These are phyloP conservation scores for Eucommia ulmoides DNA, from an alignment of 257 asterid species.

Conservation along the genomic window DNA sequence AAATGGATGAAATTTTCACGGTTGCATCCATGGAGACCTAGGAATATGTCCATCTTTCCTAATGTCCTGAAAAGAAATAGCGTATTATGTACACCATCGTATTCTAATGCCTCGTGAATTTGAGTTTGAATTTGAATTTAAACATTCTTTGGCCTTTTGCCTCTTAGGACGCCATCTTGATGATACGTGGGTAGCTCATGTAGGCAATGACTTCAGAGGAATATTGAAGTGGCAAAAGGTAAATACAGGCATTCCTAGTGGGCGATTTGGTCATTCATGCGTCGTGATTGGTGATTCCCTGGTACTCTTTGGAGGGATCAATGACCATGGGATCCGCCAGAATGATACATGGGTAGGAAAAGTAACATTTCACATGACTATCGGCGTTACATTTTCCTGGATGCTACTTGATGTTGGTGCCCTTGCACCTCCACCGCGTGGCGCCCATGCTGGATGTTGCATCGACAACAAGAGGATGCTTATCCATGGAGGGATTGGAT, in stretches of 20 bases:
- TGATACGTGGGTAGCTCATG: slow-evolving; percentile 78
- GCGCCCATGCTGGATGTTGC: slow-evolving; percentile 86
- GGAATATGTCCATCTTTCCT: no score
- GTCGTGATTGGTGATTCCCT: slow-evolving; percentile 41
- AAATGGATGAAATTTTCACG: no score
- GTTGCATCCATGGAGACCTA: no score
- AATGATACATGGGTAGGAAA: slow-evolving; percentile 74
- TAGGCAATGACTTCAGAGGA: slow-evolving; percentile 33
- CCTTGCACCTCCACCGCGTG: slow-evolving; percentile 60
- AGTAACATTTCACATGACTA: slow-evolving; percentile 24
- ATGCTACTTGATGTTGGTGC: slow-evolving; percentile 44
- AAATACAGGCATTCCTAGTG: slow-evolving; percentile 59
- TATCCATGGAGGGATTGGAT: slow-evolving; percentile 82
- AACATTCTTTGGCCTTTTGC: slow-evolving; percentile 5
- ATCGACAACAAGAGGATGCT: slow-evolving; percentile 45
- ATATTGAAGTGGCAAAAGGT: slow-evolving; percentile 58
- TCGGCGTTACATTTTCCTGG: slow-evolving; percentile 54
- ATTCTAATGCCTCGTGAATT: no score
- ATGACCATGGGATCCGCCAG: slow-evolving; percentile 59
- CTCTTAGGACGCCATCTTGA: slow-evolving; percentile 76
- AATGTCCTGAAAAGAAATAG: no score
- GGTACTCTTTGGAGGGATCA: slow-evolving; percentile 85
- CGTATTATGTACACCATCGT: no score
- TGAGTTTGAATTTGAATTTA: no score
- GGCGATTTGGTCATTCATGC: slow-evolving; percentile 86